Percentiles rank a stretch among this genome's conserved stretches.
phyloP scores from a whole-genome alignment of 768 basidiomycete genomes.

The Amanita inopinata region DNA sequence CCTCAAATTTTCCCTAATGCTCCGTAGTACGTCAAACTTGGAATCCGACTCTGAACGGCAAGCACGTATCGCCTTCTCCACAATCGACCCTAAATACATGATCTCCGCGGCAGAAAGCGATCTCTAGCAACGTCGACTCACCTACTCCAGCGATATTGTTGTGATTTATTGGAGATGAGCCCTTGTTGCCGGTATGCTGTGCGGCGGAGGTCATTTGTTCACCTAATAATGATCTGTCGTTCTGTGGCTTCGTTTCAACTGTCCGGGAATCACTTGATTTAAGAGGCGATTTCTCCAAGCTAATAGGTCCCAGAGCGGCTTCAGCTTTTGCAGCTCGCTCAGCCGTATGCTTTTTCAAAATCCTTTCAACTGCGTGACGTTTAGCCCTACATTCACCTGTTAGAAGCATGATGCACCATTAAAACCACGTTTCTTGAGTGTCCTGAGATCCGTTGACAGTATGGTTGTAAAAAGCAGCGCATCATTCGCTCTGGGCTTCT shows the following conservation, averaged over 20 bases:
- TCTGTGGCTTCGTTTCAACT: no score
- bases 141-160: slow-evolving; percentile 1
- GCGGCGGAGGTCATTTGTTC: background rate
- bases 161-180: background rate
- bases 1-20: slow-evolving; percentile 64
- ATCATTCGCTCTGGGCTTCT: slow-evolving; percentile 75
- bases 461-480: slow-evolving; percentile 89
- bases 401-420: slow-evolving; percentile 40
- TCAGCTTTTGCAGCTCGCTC: slow-evolving; percentile 21
- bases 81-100: slow-evolving; percentile 31
- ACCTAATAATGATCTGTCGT: background rate
- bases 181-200: background rate
- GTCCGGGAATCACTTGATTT: no score
- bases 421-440: slow-evolving; percentile 76
- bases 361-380: slow-evolving; percentile 65
- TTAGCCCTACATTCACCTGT: slow-evolving; percentile 8
- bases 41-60: slow-evolving; percentile 61
- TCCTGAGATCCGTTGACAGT: slow-evolving; percentile 78
- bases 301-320: background rate
- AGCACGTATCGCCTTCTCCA: slow-evolving; percentile 61
- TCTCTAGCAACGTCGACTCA: background rate
- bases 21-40: slow-evolving; percentile 57
- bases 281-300: background rate
- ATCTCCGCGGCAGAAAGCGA: background rate
- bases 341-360: slow-evolving; percentile 74